Evolutionary conservation across 108 stramenopile genomes (phyloP), one percentile per base, ranked within the genome.

Genomic region (Skeletonema costatum): DNA sequence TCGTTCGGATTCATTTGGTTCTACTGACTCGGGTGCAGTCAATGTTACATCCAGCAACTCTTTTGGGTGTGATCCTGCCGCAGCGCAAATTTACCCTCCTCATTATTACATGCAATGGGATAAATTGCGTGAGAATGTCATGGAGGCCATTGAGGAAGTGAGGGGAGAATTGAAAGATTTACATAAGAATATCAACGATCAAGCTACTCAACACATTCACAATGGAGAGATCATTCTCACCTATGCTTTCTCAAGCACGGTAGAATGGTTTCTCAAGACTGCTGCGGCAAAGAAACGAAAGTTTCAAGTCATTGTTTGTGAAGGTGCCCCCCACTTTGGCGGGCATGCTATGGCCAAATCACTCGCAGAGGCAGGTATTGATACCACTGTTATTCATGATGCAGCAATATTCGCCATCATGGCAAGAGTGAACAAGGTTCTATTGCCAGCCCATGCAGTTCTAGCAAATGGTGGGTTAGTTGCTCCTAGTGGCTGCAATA

Each of bases 381-480:
- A 85, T 16, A 87, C 88, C 19, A 92, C 86, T 11, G 90, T 94
- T 5, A 94, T 94, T 76, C 79, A 85, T 59, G 93, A 94, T 64
- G 76, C 87, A 19, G 86, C 87, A 7, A 88, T 90, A 16, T 92
- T 83, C 50, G 91, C 92, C 48, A 86, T 92, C 48, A 91, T 94
- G 98, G 94, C 97, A 2, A 89, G 98, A 1, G 96, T 97, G 48
- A 98, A 98, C 87, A 97, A 97, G 80, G 97, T 99, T 10, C 66
- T 99, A 38, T 53, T 99, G 33, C 90, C 96, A 2, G 93, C 97
- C 0, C 97, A 97, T 78, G 99, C 99, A 29, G 95, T 99, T 21
- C 85, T 98, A 80, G 99, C 99, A 9, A 98, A 99, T 78, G 99
- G 99, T 2, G 98, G 98, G 12, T 82, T 98, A 13, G 88, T 99